Conservation (phyloP, 2,329 filamentous ascomycete genomes). For the Lachnellula arida region DNA sequence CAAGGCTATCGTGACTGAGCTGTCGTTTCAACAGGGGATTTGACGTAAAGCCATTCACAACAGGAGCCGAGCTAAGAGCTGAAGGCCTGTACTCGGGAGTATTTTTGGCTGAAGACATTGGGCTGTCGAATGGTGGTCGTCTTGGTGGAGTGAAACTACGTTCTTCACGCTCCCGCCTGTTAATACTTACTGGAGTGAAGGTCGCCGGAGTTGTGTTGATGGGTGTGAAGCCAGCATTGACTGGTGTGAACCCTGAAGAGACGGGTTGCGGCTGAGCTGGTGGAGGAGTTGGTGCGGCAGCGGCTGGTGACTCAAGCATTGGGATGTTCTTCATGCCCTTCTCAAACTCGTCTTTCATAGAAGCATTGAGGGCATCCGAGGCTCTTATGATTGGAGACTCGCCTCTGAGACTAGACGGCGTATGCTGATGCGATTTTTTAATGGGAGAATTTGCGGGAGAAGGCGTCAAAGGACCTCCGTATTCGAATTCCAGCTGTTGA, state of each 20-base stretch:
- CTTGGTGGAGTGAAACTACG: slow-evolving; percentile 49
- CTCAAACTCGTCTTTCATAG: slow-evolving; percentile 39
- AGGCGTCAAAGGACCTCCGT: slow-evolving; percentile 83
- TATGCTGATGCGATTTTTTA: slow-evolving; percentile 58
- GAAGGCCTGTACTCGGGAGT: slow-evolving; percentile 61
- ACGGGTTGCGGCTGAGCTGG: slow-evolving; percentile 18
- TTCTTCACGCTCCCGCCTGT: slow-evolving; percentile 46
- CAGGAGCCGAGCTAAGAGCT: slow-evolving; percentile 45
- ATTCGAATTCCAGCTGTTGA: slow-evolving; percentile 87
- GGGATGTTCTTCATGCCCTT: slow-evolving; percentile 32
- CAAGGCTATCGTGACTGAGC: slow-evolving; percentile 52
- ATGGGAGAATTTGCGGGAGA: slow-evolving; percentile 71
- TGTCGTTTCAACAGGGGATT: slow-evolving; percentile 69
- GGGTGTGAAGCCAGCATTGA: slow-evolving; percentile 55
- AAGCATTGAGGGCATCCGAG: slow-evolving; percentile 51
- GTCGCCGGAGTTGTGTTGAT: slow-evolving; percentile 52
- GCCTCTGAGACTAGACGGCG: slow-evolving; percentile 52
- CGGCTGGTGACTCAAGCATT: slow-evolving; percentile 26
- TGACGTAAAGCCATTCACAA: slow-evolving; percentile 44
- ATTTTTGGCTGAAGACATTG: slow-evolving; percentile 58
- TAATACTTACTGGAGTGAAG: slow-evolving; percentile 52
- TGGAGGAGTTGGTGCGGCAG: slow-evolving; percentile 21
- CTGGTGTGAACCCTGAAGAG: slow-evolving; percentile 36
- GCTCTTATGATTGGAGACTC: slow-evolving; percentile 64
- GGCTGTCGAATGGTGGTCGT: slow-evolving; percentile 55